Conservation (phyloP, 2,329 filamentous ascomycete genomes). For the Westerdykella aurantiaca region DNA sequence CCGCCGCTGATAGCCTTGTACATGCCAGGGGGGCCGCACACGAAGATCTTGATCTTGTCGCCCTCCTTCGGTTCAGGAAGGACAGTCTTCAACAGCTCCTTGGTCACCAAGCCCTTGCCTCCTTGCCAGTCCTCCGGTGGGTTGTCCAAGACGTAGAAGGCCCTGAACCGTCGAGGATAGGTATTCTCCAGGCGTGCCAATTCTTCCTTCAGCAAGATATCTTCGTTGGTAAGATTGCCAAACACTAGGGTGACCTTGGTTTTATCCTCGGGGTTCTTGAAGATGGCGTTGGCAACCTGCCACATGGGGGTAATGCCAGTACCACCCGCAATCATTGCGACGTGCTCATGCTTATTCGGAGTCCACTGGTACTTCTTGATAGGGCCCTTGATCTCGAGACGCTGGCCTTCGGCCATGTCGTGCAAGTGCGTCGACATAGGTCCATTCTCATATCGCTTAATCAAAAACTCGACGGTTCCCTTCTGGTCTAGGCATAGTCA, state of each 20-base stretch:
- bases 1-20: slow-evolving; percentile 87
- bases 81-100: slow-evolving; percentile 91
- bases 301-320: slow-evolving; percentile 98
- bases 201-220: slow-evolving; percentile 86
- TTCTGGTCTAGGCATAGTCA: slow-evolving; percentile 51
- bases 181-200: slow-evolving; percentile 85
- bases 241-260: slow-evolving; percentile 96
- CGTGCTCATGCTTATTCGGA: slow-evolving; percentile 88
- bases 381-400: slow-evolving; percentile 88
- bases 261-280: slow-evolving; percentile 93
- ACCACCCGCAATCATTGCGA: slow-evolving; percentile 83
- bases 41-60: slow-evolving; percentile 91
- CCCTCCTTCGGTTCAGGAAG: slow-evolving; percentile 80
- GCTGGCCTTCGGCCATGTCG: slow-evolving; percentile 72
- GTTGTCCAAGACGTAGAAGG: slow-evolving; percentile 89
- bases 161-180: slow-evolving; percentile 89
- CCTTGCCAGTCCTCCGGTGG: slow-evolving; percentile 71
- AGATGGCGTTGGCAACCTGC: slow-evolving; percentile 85
- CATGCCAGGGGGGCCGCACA: slow-evolving; percentile 86
- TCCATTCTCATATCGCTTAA: slow-evolving; percentile 87
- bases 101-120: slow-evolving; percentile 73
- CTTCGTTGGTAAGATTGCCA: slow-evolving; percentile 81
- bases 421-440: slow-evolving; percentile 90
- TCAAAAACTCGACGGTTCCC: slow-evolving; percentile 79
- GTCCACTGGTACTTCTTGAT: slow-evolving; percentile 89